A percentile compares a stretch with the other conserved stretches of the same genome.
phyloP scores from a whole-genome alignment of 225 moss, liverwort and hornwort genomes.

The Sphagnum contortum region DNA sequence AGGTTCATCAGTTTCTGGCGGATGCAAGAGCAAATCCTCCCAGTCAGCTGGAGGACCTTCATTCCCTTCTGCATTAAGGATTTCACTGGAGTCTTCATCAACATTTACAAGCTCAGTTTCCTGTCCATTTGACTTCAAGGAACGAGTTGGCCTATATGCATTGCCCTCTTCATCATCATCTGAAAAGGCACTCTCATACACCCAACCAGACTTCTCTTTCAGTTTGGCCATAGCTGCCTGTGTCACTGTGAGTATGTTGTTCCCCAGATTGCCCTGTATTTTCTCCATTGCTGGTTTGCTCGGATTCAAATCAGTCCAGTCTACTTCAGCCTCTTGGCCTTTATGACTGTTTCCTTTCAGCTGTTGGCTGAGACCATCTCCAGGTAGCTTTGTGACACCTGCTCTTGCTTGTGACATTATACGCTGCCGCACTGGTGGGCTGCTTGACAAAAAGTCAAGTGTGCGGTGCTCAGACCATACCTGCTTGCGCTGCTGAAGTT shows the following conservation, averaged over 20 bases:
- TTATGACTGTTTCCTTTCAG: slow-evolving; percentile 26
- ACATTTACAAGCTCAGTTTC: slow-evolving; percentile 8
- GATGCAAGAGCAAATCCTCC: slow-evolving; percentile 30
- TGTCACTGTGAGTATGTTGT: slow-evolving; percentile 48
- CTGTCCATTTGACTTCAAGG: slow-evolving; percentile 12
- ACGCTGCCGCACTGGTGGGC: slow-evolving; percentile 86
- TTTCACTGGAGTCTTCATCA: slow-evolving; percentile 22
- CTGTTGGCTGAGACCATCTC: slow-evolving; percentile 24
- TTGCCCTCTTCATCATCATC: slow-evolving; percentile 37
- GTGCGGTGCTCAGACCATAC: slow-evolving; percentile 82
- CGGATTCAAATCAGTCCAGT: slow-evolving; percentile 13
- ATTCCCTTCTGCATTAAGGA: slow-evolving; percentile 20
- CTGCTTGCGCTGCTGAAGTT: slow-evolving; percentile 66
- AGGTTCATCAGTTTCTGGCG: slow-evolving; percentile 21
- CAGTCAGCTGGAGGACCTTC: slow-evolving; percentile 20
- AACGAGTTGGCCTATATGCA: slow-evolving; percentile 2
- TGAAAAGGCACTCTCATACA: slow-evolving; percentile 81
- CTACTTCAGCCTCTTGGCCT: slow-evolving; percentile 16
- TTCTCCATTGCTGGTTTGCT: slow-evolving; percentile 23
- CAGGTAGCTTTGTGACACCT: slow-evolving; percentile 24
- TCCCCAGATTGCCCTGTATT: slow-evolving; percentile 15
- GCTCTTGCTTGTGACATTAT: slow-evolving; percentile 77
- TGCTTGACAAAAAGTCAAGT: slow-evolving; percentile 75
- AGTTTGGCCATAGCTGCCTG: slow-evolving; percentile 78
- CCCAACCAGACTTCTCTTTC: slow-evolving; percentile 87